These are phyloP conservation scores for Kwoniella mangroviensis DNA, from an alignment of 768 basidiomycete genomes.

Conservation along the genomic window DNA sequence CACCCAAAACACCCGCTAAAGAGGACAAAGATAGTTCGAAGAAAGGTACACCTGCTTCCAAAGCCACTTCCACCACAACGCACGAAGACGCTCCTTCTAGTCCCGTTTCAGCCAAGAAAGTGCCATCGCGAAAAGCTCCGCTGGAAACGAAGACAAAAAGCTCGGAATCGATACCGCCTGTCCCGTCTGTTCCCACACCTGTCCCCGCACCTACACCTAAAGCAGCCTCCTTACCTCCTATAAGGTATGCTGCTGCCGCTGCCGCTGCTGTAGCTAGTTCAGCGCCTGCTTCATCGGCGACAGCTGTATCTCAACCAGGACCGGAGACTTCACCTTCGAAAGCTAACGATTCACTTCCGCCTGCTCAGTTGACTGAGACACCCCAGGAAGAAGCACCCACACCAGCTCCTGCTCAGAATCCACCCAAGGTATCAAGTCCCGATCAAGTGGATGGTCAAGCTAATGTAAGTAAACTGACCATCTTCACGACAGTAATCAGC, in stretches of 20 bases:
- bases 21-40: conserved; percentile 43
- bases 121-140: conserved; percentile 51
- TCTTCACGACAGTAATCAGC: background rate
- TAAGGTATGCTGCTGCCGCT: conserved; percentile 90
- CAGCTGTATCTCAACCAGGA: conserved; percentile 15
- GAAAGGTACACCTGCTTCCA: conserved; percentile 37
- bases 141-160: conserved; percentile 60
- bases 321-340: conserved; percentile 20
- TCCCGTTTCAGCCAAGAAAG: conserved; percentile 53
- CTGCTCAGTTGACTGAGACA: conserved; percentile 15
- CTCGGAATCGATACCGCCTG: conserved; percentile 65
- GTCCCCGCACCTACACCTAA: conserved; percentile 63
- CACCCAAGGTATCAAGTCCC: conserved; percentile 11
- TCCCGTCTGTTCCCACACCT: conserved; percentile 34
- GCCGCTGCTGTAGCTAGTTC: conserved; percentile 64
- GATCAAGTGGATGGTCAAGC: conserved; percentile 21
- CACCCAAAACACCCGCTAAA: conserved; percentile 48
- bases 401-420: conserved; percentile 17
- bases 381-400: conserved; percentile 23
- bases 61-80: conserved; percentile 22
- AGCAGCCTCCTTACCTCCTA: conserved; percentile 60
- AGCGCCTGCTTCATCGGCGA: conserved; percentile 18
- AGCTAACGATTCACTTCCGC: conserved; percentile 18
- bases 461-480: conserved; percentile 29
- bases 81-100: conserved; percentile 43